Conservation (phyloP, 441 rosid genomes). For the Dalechampia spathulata region DNA sequence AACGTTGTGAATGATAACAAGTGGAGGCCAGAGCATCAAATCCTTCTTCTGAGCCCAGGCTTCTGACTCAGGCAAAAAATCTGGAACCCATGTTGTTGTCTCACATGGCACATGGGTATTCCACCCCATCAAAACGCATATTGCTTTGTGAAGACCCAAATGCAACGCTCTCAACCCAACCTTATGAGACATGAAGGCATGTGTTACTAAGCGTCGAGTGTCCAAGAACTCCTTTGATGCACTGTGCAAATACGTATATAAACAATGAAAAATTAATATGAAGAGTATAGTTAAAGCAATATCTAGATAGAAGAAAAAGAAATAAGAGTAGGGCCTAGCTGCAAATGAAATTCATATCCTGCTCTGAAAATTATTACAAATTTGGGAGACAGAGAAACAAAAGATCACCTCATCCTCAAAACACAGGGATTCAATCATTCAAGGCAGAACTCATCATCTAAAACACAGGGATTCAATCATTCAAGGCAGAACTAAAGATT, state of each 20-base stretch:
- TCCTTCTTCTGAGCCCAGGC: slow-evolving; percentile 50
- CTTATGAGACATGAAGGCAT: slow-evolving; percentile 51
- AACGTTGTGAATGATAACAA: slow-evolving; percentile 44
- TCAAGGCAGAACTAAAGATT: no score
- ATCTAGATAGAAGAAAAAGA: no score
- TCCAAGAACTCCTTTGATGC: slow-evolving; percentile 51
- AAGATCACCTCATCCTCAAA: neutral
- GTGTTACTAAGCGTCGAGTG: slow-evolving; percentile 45
- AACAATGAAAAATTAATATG: neutral
- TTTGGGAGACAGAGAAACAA: neutral
- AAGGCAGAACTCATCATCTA: no score
- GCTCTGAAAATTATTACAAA: neutral
- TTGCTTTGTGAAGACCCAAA: slow-evolving; percentile 59
- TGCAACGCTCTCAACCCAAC: slow-evolving; percentile 48
- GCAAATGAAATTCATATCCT: neutral
- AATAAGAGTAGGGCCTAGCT: neutral
- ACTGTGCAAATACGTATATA: slow-evolving; percentile 29
- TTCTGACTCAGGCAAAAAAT: slow-evolving; percentile 35
- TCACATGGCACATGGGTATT: slow-evolving; percentile 32
- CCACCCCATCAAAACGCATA: slow-evolving; percentile 66
- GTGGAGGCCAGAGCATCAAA: slow-evolving; percentile 68
- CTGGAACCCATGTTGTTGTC: slow-evolving; percentile 42
- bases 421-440: neutral
- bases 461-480: neutral
- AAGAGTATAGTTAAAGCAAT: neutral